These are phyloP conservation scores for Claviceps sp. DNA, from an alignment of 2,329 filamentous ascomycete species.

Conservation along the genomic window DNA sequence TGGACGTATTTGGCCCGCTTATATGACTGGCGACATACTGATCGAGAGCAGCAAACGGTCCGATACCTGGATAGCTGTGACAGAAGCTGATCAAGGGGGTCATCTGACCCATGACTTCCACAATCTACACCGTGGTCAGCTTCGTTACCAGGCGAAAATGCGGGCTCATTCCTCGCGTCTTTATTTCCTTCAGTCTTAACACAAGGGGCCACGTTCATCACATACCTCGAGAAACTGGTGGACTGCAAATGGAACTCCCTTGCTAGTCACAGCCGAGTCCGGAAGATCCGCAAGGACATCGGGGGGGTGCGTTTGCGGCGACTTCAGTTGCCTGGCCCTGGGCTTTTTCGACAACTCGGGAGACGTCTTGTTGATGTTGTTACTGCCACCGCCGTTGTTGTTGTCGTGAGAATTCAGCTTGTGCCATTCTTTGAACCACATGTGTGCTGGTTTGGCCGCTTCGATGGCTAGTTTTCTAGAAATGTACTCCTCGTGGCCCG, in stretches of 20 bases:
- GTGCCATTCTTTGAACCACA: slow-evolving; percentile 54
- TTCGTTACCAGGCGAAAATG: slow-evolving; percentile 2
- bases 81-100: slow-evolving; percentile 47
- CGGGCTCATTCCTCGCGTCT: too few relatives aligned
- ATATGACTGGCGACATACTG: slow-evolving; percentile 42
- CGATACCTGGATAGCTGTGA: slow-evolving; percentile 38
- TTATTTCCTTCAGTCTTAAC: too few relatives aligned
- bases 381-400: too few relatives aligned
- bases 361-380: slow-evolving; percentile 31
- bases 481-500: slow-evolving; percentile 69
- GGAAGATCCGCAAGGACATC: slow-evolving; percentile 45
- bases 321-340: slow-evolving; percentile 46
- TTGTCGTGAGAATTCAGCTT: slow-evolving; percentile 42
- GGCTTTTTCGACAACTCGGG: slow-evolving; percentile 56
- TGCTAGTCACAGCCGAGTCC: slow-evolving; percentile 42
- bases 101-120: slow-evolving; percentile 55
- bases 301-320: slow-evolving; percentile 43
- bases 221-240: slow-evolving; percentile 51
- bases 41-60: slow-evolving; percentile 45
- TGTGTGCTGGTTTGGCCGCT: slow-evolving; percentile 46
- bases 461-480: slow-evolving; percentile 53
- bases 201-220: neutral
- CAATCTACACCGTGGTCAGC: slow-evolving; percentile 31
- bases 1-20: slow-evolving; percentile 22
- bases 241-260: slow-evolving; percentile 47